Conservation (phyloP, 768 basidiomycete species). For the Termitomyces sp. region DNA sequence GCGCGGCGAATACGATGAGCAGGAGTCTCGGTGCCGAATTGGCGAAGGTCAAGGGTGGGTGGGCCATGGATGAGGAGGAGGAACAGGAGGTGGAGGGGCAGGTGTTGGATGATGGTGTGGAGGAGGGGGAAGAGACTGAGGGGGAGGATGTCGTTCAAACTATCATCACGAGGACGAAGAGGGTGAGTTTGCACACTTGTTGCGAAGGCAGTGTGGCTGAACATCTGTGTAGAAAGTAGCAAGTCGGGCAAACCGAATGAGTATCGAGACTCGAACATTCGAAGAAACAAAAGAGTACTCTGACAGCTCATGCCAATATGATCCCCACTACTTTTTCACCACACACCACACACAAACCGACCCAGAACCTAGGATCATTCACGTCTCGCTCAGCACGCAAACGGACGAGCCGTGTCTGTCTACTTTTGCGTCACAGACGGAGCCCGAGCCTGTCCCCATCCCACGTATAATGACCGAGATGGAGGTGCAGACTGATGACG, state of each 20-base stretch:
- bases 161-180: conserved; percentile 81
- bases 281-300: conserved; percentile 73
- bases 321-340: conserved; percentile 45
- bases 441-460: conserved; percentile 27
- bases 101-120: conserved; percentile 24
- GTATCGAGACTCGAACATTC: conserved; percentile 35
- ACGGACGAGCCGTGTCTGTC: conserved; percentile 38
- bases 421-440: conserved; percentile 25
- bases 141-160: conserved; percentile 80
- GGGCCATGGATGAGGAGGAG: conserved; percentile 34
- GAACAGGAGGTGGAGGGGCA: conserved; percentile 32
- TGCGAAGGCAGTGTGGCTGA: conserved; percentile 3
- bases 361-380: conserved; percentile 43
- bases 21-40: conserved; percentile 76
- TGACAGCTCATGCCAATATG: conserved; percentile 70
- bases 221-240: conserved; percentile 52
- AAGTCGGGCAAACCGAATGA: conserved; percentile 48
- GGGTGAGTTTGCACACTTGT: conserved; percentile 35
- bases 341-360: conserved; percentile 56
- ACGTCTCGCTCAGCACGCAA: conserved; percentile 47
- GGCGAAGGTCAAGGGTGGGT: conserved; percentile 47
- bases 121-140: conserved; percentile 52
- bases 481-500: conserved; percentile 60
- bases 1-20: conserved; percentile 53
- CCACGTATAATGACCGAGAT: conserved; percentile 42